Evolutionary conservation across 495 filamentous ascomycete genomes (phyloP).

Genomic region (Bacidia gigantensis): DNA sequence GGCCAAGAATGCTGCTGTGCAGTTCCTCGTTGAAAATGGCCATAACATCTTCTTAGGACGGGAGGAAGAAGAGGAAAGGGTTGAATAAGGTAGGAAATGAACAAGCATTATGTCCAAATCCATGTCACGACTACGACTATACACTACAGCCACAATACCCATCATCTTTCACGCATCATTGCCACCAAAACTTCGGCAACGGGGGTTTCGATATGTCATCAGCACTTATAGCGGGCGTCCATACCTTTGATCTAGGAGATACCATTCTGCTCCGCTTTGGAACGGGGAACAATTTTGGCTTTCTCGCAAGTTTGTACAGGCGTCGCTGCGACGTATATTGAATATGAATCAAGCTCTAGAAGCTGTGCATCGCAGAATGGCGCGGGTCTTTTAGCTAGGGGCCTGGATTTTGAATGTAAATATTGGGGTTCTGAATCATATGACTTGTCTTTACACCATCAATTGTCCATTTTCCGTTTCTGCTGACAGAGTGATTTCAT

Average conservation of each 20-base stretch:
- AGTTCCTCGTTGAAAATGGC: slow-evolving; percentile 80
- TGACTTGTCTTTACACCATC: too few species aligned
- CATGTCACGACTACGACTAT: not conserved
- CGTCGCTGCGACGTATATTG: too few species aligned
- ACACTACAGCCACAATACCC: not conserved
- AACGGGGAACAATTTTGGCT: not conserved
- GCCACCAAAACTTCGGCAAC: too few species aligned
- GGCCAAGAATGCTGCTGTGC: slow-evolving; percentile 76
- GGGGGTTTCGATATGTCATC: not conserved
- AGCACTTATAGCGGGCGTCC: slow-evolving; percentile 12
- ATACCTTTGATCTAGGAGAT: not conserved
- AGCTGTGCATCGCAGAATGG: too few species aligned
- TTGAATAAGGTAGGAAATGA: not conserved
- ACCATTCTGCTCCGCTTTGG: not conserved
- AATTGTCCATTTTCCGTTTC: not conserved
- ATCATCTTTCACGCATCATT: not conserved
- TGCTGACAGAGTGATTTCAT: too few species aligned
- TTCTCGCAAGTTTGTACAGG: too few species aligned
- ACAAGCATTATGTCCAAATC: not conserved
- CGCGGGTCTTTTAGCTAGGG: not conserved
- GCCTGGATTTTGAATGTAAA: not conserved
- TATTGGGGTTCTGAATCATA: not conserved
- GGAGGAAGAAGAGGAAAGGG: slow-evolving; percentile 4
- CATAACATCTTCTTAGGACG: slow-evolving; percentile 49
- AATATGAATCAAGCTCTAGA: too few species aligned